Evolutionary conservation across 2,329 filamentous ascomycete species (phyloP), one percentile per base, ranked within the genome.

Genomic region (Aspergillus transmontanensis): DNA sequence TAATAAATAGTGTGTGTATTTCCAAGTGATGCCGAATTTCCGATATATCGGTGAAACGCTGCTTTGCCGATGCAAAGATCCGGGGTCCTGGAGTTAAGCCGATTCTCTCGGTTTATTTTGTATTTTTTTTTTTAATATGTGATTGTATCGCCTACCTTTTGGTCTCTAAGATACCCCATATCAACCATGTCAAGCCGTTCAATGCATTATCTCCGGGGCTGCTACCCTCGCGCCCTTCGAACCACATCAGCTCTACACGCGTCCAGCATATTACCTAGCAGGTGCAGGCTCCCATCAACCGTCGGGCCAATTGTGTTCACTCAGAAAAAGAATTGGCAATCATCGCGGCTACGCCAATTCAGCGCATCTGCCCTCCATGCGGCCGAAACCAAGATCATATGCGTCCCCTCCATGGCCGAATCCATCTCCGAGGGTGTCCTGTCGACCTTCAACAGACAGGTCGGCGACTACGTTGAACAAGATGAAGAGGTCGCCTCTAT

Each of bases 401-500:
- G 21, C 30, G 51, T 54, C n/a, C 51, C 51, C 10, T 23, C 51
- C n/a, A 54, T 54, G 51, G 51, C 51, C n/a, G 51, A 54, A 23
- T 54, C 51, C 3, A 54, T 54, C 30, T 54, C 51, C 51, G 51
- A 54, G 51, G 30, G 51, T 9, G 51, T 54, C 19, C 51, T 54
- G 32, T 21, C 51, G 4, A 54, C 30, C 51, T 36, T 54, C 30
- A 54, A 54, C 30, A 36, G 32, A 54, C 51, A 54, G 10, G 30
- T 36, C 19, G 51, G 51, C 12, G 51, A 54, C 32, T 36, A 36
- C 30, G 51, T 54, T 10, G 30, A 54, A 14, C 30, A 54, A 14
- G 51, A 54, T 16, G 51, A 54, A 36, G 30, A 54, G 21, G 11
- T 36, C 9, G 51, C 51, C 28, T 54, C 51, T 2, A 54, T 54